A percentile compares a stretch with the other conserved stretches of the same genome.
phyloP scores from a whole-genome alignment of 208 protist genomes.

The Wallacemonas sp. region DNA sequence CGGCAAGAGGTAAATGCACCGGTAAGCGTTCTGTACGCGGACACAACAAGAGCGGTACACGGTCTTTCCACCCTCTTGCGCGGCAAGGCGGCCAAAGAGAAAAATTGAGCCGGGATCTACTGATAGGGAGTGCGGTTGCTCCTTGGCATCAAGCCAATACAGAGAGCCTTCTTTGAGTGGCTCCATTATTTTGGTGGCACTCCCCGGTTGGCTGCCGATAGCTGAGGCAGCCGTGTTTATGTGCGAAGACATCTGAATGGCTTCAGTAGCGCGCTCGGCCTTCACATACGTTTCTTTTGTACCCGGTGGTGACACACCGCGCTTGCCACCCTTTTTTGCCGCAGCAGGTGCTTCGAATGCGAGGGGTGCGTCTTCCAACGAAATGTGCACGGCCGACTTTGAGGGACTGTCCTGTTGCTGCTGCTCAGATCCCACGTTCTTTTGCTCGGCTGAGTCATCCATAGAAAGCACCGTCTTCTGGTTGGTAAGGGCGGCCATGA shows the following conservation, averaged over 20 bases:
- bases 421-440: too few species aligned
- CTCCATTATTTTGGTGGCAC: too few species aligned
- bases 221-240: not conserved
- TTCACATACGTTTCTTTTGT: slow-evolving; percentile 11
- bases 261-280: slow-evolving; percentile 5
- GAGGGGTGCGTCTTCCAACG: slow-evolving; percentile 25
- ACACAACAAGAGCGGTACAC: slow-evolving; percentile 80
- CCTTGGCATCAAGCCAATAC: slow-evolving; percentile 91
- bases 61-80: slow-evolving; percentile 31
- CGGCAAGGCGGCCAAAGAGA: slow-evolving; percentile 84
- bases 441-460: too few species aligned
- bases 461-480: not conserved
- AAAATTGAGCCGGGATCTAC: slow-evolving; percentile 85
- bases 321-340: not conserved
- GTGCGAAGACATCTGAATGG: slow-evolving; percentile 4
- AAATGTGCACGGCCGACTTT: not conserved
- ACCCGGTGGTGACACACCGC: not conserved
- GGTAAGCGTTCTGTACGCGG: slow-evolving; percentile 77
- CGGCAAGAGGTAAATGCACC: slow-evolving; percentile 78
- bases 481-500: slow-evolving; percentile 17
- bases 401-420: not conserved
- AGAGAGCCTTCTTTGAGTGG: slow-evolving; percentile 39
- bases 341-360: slow-evolving; percentile 20
- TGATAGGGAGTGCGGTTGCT: slow-evolving; percentile 67
- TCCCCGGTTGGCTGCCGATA: not conserved